Base-by-base conservation (phyloP, 2,329 filamentous ascomycete species). In the Fusarium sp. region DNA sequence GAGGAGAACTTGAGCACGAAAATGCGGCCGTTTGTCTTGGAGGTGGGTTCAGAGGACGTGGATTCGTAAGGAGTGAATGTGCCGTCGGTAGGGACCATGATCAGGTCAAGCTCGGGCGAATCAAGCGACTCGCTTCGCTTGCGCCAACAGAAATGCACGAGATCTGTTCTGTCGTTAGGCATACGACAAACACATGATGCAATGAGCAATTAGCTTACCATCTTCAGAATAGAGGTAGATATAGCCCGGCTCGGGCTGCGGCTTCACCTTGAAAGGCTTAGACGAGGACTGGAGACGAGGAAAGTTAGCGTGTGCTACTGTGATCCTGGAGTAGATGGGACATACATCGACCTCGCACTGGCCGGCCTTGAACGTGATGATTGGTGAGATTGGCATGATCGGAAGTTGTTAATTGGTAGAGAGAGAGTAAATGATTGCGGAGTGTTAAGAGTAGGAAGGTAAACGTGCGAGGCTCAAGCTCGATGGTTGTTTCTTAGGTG, bases 111-210 rank as follows among this genome's bases (percentile, higher is more conserved):
- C 59, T 95, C 90, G 55, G 93, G 90, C 57, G 91, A 80, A 63
- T 90, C 86, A 67, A 92, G 78, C 22, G 88, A 81, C 56, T 87
- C 85, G 67, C 83, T 85, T 67, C 95, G 90, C 72, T 91, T 88
- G 67, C 93, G 90, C 96, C 96, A 99, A 85, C 93, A 97, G 80
- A 99, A 97, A 81, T 97, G 93, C 60, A 96, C 84, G 59, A 99
- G 86, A 48, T 97, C 91, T 93, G 65, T n/a, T 25, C 38, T 10
- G 28, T 19, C 22, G 24, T 65, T 31, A 65, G 45, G 28, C n/a
- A 52, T 28, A 25, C 34, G 40, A 7, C 39, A 36, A 36, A 24
- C 12, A 9, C 8, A n/a, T 15, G 3, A 39, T n/a, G 15, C 2
- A 28, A 15, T 5, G n/a, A n/a, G 29, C 19, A 10, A 31, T 15